Evolutionary conservation across 148 eudicot species (phyloP).

Genomic region (Nyssa sinensis): DNA sequence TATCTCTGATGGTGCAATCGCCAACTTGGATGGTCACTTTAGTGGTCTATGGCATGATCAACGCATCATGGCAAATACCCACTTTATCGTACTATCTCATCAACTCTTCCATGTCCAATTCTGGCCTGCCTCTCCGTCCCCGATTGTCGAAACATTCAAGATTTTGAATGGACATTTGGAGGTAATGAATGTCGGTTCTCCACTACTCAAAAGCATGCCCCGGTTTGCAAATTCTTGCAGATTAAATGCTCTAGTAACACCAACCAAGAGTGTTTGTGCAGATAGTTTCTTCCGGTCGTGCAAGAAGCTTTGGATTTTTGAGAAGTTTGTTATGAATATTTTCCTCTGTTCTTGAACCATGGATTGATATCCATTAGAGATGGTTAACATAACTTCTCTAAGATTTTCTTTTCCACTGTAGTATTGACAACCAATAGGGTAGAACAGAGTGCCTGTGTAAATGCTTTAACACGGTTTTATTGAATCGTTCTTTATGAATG

Average conservation of each 20-base stretch:
- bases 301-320: slow-evolving; percentile 47
- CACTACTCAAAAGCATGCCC: slow-evolving; percentile 81
- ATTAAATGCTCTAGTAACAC: slow-evolving; percentile 48
- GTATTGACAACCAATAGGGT: slow-evolving; percentile 14
- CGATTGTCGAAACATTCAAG: slow-evolving; percentile 37
- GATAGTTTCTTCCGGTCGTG: slow-evolving; percentile 57
- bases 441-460: slow-evolving; percentile 29
- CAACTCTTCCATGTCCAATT: slow-evolving; percentile 54
- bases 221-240: slow-evolving; percentile 41
- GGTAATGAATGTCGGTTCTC: slow-evolving; percentile 49
- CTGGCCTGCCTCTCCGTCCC: slow-evolving; percentile 50
- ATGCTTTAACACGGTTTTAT: slow-evolving; percentile 18
- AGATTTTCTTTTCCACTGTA: neutral
- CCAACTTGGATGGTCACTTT: no score
- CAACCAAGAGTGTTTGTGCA: slow-evolving; percentile 79
- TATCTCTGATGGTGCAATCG: no score
- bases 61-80: slow-evolving; percentile 48
- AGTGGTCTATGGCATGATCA: no score
- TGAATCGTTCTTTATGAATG: slow-evolving; percentile 9
- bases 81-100: slow-evolving; percentile 49
- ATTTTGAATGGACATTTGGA: slow-evolving; percentile 48
- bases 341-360: neutral
- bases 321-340: neutral
- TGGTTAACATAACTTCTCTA: neutral
- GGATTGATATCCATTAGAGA: slow-evolving; percentile 14